phyloP scores from a whole-genome alignment of 129 eudicot genomes.

The Ambrosia artemisiifolia region DNA sequence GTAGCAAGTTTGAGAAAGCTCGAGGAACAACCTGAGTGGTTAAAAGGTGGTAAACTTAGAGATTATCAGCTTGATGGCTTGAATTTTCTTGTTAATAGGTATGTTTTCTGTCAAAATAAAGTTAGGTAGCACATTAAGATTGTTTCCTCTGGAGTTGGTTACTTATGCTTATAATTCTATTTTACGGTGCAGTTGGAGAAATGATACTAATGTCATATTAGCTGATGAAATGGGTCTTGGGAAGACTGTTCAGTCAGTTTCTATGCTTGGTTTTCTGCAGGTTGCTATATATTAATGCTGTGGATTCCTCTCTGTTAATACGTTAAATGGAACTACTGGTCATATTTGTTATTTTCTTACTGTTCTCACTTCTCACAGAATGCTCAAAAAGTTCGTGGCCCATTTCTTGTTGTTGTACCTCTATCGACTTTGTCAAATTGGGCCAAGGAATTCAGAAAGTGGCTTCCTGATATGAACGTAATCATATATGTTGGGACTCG shows the following conservation, averaged over 20 bases:
- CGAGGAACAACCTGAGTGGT: constrained; percentile 99
- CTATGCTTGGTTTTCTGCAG: constrained; percentile 98
- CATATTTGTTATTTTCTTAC: constrained; percentile 15
- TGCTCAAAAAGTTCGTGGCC: constrained; percentile 92
- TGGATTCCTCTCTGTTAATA: background rate
- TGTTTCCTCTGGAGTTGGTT: background rate
- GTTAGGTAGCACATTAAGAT: background rate
- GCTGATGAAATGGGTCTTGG: constrained; percentile 99
- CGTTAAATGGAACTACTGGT: background rate
- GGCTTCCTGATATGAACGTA: constrained; percentile 96
- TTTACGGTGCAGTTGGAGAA: constrained; percentile 83
- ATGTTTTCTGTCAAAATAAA: constrained; percentile 4
- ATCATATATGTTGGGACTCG: constrained; percentile 97
- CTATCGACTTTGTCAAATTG: constrained; percentile 93
- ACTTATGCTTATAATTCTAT: background rate
- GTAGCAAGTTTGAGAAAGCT: constrained; percentile 93
- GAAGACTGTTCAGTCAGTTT: constrained; percentile 96
- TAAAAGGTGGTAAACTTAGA: constrained; percentile 93
- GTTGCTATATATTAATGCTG: constrained; percentile 24
- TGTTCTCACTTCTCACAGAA: constrained; percentile 49
- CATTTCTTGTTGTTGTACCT: constrained; percentile 99
- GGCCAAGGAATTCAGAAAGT: constrained; percentile 96
- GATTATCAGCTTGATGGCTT: constrained; percentile 99
- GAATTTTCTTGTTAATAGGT: constrained; percentile 98
- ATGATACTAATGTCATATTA: constrained; percentile 93